Evolutionary conservation across 805 yeast species (phyloP).

Genomic region (Zygoascus tannicola): DNA sequence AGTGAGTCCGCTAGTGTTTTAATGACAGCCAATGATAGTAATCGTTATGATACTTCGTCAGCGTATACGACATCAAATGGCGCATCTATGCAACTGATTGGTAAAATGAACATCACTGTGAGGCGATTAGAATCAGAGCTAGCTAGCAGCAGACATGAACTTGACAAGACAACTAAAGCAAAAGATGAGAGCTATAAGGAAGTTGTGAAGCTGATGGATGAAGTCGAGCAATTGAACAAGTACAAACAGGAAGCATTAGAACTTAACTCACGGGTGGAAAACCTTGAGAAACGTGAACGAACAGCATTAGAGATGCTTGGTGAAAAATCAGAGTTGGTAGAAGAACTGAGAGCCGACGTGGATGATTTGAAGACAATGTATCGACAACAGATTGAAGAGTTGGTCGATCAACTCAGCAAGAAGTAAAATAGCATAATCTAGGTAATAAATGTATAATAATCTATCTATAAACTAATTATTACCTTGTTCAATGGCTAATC

Average conservation of each 20-base stretch:
- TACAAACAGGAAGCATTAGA: conserved; percentile 29
- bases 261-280: conserved; percentile 28
- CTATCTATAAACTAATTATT: conserved; percentile 32
- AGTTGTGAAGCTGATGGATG: conserved; percentile 48
- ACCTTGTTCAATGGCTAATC: conserved; percentile 56
- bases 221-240: conserved; percentile 37
- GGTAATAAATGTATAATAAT: neutral
- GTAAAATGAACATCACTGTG: conserved; percentile 66
- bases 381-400: conserved; percentile 75
- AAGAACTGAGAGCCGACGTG: conserved; percentile 82
- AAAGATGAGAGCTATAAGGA: conserved; percentile 64
- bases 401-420: conserved; percentile 45
- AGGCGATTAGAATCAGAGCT: conserved; percentile 76
- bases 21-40: conserved; percentile 1
- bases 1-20: conserved; percentile 6
- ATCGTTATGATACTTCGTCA: conserved; percentile 9
- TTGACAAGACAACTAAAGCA: conserved; percentile 42
- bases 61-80: conserved; percentile 19
- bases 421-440: conserved; percentile 29
- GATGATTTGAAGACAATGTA: conserved; percentile 79
- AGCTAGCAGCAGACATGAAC: conserved; percentile 52
- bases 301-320: conserved; percentile 66
- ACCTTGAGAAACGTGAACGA: conserved; percentile 38
- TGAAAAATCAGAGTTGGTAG: conserved; percentile 77
- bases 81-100: conserved; percentile 51